Conservation (phyloP, 805 yeast genomes). For the Komagataella pseudopastoris region DNA sequence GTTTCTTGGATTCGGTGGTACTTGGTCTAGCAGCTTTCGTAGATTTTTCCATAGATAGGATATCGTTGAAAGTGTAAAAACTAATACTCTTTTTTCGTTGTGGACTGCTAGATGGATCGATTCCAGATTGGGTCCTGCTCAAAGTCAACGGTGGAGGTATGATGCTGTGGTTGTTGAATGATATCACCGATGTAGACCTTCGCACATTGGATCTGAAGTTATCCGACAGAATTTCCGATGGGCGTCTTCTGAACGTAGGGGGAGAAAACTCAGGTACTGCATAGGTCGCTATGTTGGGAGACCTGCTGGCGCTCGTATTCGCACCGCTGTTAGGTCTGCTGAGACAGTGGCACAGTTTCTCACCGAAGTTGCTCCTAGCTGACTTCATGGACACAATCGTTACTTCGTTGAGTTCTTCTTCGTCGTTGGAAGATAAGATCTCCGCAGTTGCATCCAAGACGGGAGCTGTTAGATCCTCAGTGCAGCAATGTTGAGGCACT, state of each 20-base stretch:
- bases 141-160: neutral
- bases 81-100: constrained; percentile 6
- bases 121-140: constrained; percentile 1
- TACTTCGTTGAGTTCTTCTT: constrained; percentile 50
- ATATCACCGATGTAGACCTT: neutral
- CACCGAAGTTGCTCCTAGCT: neutral
- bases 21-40: neutral
- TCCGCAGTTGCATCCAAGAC: constrained; percentile 70
- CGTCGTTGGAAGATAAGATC: constrained; percentile 35
- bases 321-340: neutral
- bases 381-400: constrained; percentile 35
- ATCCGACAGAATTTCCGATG: neutral
- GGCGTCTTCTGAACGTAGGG: neutral
- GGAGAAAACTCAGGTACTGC: neutral
- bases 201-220: neutral
- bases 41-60: constrained; percentile 3
- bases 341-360: neutral
- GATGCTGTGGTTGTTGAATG: neutral
- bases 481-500: constrained; percentile 17
- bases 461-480: constrained; percentile 68
- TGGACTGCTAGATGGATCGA: neutral
- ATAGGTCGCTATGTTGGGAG: constrained; percentile 1
- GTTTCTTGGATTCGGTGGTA: neutral
- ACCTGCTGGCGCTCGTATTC: neutral
- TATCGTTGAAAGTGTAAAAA: constrained; percentile 19